phyloP scores from a whole-genome alignment of 179 eudicot species.

The Sideroxylon spinosum region DNA sequence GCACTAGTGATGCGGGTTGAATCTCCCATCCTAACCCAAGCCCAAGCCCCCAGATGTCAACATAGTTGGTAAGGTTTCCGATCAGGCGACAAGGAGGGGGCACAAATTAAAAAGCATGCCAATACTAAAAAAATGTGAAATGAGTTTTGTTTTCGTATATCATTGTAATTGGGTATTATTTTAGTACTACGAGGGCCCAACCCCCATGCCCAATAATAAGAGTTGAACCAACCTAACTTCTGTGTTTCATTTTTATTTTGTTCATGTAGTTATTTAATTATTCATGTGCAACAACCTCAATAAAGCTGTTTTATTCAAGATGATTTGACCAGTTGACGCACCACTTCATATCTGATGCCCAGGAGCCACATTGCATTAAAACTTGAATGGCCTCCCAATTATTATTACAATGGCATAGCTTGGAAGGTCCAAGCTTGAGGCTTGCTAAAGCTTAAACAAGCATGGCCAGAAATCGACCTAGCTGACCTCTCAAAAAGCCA shows the following conservation, averaged over 20 bases:
- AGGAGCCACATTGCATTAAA: background rate
- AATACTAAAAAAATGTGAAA: too few species aligned
- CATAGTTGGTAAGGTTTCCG: too few species aligned
- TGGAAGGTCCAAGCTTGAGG: background rate
- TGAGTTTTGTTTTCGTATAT: too few species aligned
- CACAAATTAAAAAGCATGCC: too few species aligned
- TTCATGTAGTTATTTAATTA: background rate
- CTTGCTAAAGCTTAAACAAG: background rate
- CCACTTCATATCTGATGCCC: background rate
- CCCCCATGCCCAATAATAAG: background rate
- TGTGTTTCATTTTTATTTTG: too few species aligned
- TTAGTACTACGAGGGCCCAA: too few species aligned
- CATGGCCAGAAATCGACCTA: background rate
- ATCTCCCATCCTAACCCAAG: too few species aligned
- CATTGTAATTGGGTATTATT: too few species aligned
- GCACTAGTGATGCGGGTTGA: too few species aligned
- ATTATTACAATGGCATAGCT: background rate
- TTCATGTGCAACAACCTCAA: slow-evolving; percentile 1
- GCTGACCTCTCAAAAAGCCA: background rate
- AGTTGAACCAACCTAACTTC: background rate
- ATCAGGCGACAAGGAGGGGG: too few species aligned
- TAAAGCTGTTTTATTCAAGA: background rate
- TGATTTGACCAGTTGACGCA: background rate
- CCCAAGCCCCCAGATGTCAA: too few species aligned
- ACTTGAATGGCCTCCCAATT: background rate